phyloP scores from a whole-genome alignment of 345 rosid species.

The Kandelia obovata region DNA sequence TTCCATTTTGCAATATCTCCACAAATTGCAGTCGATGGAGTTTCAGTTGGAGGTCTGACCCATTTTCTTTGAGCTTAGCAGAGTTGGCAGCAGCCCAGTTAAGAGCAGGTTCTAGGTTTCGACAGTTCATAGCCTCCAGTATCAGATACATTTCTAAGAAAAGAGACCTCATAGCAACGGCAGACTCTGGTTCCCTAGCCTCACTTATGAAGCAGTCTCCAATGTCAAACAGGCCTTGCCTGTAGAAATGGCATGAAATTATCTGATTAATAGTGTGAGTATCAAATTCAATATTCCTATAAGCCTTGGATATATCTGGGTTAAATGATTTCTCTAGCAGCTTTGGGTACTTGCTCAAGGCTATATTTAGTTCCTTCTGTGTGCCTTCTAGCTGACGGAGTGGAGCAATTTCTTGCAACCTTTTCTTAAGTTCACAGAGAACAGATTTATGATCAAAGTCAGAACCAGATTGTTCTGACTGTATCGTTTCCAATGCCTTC shows the following conservation, averaged over 20 bases:
- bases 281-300: constrained; percentile 57
- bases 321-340: constrained; percentile 54
- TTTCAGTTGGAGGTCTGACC: constrained; percentile 61
- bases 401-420: constrained; percentile 43
- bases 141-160: constrained; percentile 62
- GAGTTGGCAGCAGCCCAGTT: constrained; percentile 55
- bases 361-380: constrained; percentile 63
- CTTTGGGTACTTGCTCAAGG: constrained; percentile 58
- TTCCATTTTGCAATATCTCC: constrained; percentile 45
- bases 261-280: constrained; percentile 50
- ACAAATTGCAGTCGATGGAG: constrained; percentile 65
- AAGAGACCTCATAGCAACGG: constrained; percentile 32
- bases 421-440: constrained; percentile 44
- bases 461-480: constrained; percentile 21
- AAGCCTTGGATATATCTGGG: constrained; percentile 67
- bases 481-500: constrained; percentile 32
- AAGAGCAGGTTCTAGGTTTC: constrained; percentile 58
- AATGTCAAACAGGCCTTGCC: constrained; percentile 58
- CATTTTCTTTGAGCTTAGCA: constrained; percentile 46
- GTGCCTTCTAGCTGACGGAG: constrained; percentile 45
- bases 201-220: constrained; percentile 65
- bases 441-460: constrained; percentile 28
- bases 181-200: constrained; percentile 41
- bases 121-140: constrained; percentile 50
- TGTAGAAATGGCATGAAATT: constrained; percentile 59